These are phyloP conservation scores for Tolypocladium ovalisporum DNA, from an alignment of 2,329 filamentous ascomycete genomes.

Conservation along the genomic window DNA sequence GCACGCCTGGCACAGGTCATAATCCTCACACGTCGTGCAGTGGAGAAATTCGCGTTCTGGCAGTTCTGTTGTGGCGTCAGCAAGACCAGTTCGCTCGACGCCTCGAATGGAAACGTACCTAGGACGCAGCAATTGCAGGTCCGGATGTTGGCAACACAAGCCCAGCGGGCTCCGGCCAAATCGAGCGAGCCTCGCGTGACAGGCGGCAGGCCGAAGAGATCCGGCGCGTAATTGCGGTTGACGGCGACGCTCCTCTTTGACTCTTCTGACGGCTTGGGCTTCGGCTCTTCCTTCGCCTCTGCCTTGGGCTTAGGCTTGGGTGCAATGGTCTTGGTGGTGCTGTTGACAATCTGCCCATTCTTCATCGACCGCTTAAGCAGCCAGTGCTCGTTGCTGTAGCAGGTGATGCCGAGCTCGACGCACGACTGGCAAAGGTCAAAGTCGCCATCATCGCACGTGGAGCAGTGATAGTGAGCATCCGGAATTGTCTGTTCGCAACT, in stretches of 20 bases:
- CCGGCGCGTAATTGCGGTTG: background rate
- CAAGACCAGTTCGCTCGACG: background rate
- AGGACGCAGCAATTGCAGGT: constrained; percentile 59
- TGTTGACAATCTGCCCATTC: constrained; percentile 70
- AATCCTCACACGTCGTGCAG: constrained; percentile 78
- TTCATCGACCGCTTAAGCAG: constrained; percentile 82
- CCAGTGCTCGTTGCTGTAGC: constrained; percentile 75
- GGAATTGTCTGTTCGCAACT: constrained; percentile 69
- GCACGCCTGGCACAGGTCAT: constrained; percentile 80
- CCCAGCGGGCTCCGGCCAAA: constrained; percentile 9
- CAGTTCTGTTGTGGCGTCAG: constrained; percentile 37
- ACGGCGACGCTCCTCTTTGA: background rate
- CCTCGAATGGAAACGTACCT: constrained; percentile 12
- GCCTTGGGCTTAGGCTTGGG: constrained; percentile 41
- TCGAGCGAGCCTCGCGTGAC: constrained; percentile 8
- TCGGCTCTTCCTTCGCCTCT: constrained; percentile 8
- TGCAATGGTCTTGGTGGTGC: constrained; percentile 70
- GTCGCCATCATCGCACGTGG: constrained; percentile 83
- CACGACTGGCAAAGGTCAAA: constrained; percentile 85
- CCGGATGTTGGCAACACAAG: constrained; percentile 30
- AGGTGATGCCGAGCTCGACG: constrained; percentile 64
- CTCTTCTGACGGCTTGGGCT: constrained; percentile 10
- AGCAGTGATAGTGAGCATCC: constrained; percentile 86
- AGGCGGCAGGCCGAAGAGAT: background rate
- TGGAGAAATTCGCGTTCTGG: constrained; percentile 74